Evolutionary conservation across 2,329 filamentous ascomycete genomes (phyloP), one percentile per base, ranked within the genome.

Genomic region (Claviceps citrina): DNA sequence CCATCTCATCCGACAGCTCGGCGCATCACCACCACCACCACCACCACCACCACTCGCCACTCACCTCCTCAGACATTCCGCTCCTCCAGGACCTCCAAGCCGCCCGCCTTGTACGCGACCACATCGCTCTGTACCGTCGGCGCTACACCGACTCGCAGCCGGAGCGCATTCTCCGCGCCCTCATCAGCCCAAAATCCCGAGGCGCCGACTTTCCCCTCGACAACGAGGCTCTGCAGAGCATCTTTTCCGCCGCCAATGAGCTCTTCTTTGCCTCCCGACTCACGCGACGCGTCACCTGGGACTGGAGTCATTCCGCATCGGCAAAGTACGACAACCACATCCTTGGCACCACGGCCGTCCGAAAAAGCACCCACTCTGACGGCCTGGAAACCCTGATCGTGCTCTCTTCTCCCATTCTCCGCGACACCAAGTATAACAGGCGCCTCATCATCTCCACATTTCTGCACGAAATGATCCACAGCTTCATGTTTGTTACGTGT

Each of bases 381-480:
- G 74, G 73, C 9, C 76, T 69, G 49, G 76, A 80, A 54, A 78
- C 75, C 1, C 60, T 77, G 20, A 76, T 81, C 37, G 67, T 76
- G 4, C 59, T 80, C 10, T 78, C 74, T 4, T 64, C 65, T 2
- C 68, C 72, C 0, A 74, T 79, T 12, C 63, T 79, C n/a, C 62
- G 60, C 30, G 64, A 71, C 46, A 63, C 56, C 12, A 64, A 61
- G 36, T 80, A 75, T 54, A 76, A 74, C 51, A 60, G 75, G 5
- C 64, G 73, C 6, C 61, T 80, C 13, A 64, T 80, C 40, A 76
- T 80, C 36, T 73, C 71, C 6, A 76, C 76, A 0, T 78, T 81
- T 46, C 51, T 81, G 35, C 76, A 80, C 51, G 76, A 81, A 56
- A 67, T 79, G 48, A 75, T 80, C 36, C 76, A 80, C 56, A 75